A percentile compares a stretch with the other conserved stretches of the same genome.
Conservation (phyloP, 2,329 filamentous ascomycete genomes). For the Cryphonectria radicalis region DNA sequence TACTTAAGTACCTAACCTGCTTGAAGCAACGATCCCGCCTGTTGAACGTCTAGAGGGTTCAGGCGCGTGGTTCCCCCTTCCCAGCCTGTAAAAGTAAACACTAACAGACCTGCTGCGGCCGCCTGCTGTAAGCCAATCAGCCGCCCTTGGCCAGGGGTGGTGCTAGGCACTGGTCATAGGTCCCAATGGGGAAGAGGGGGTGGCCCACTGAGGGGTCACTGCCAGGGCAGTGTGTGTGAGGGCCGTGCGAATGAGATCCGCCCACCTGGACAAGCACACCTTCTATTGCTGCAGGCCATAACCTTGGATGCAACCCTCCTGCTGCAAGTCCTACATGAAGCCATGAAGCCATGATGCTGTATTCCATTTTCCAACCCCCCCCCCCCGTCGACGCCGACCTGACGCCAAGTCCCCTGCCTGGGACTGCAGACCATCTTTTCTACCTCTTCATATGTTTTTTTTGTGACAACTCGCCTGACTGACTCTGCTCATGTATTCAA, state of each 20-base stretch:
- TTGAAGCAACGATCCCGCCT: neutral
- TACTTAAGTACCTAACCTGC: neutral
- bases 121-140: constrained; percentile 7
- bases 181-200: neutral
- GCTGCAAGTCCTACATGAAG: neutral
- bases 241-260: constrained; percentile 12
- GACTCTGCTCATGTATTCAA: no score
- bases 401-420: neutral
- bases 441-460: neutral
- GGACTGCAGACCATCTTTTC: constrained; percentile 1
- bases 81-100: constrained; percentile 9
- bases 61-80: neutral
- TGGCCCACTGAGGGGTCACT: constrained; percentile 10
- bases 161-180: neutral
- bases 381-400: neutral
- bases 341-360: neutral
- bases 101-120: constrained; percentile 3
- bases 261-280: constrained; percentile 5
- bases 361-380: neutral
- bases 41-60: neutral
- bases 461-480: neutral
- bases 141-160: constrained; percentile 3
- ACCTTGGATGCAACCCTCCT: neutral
- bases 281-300: neutral
- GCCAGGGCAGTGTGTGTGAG: neutral